Evolutionary conservation across 371 early-diverging fungal species (phyloP).

Genomic region (Mortierella polycephala): DNA sequence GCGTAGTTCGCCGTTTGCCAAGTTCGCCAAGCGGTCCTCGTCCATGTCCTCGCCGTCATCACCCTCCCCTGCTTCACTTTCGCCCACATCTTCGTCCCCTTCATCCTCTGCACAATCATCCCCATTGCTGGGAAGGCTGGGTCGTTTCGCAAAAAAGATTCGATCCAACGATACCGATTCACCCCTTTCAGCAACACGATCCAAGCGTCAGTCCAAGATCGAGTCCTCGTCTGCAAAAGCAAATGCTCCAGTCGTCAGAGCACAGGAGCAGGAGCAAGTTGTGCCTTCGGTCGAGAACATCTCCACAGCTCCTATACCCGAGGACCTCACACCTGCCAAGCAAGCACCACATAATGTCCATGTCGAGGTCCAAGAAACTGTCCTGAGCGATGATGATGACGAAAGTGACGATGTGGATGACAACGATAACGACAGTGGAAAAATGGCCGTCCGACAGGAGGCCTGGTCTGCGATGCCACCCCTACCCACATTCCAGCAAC

Average conservation of each 20-base stretch:
- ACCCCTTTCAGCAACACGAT: not conserved
- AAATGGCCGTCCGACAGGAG: constrained; percentile 10
- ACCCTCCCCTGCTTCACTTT: constrained; percentile 1
- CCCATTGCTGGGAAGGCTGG: constrained; percentile 18
- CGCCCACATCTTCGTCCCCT: constrained; percentile 1
- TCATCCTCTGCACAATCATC: constrained; percentile 10
- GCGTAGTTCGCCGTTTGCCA: constrained; percentile 10
- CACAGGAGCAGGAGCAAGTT: no score
- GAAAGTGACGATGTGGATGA: not conserved
- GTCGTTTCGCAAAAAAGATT: constrained; percentile 34
- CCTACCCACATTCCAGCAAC: not conserved
- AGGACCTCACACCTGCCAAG: no score
- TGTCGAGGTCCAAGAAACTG: constrained; percentile 11
- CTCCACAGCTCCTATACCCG: no score
- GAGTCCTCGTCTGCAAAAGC: constrained; percentile 6
- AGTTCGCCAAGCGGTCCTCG: constrained; percentile 24
- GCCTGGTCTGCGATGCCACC: not conserved
- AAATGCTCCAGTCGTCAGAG: no score
- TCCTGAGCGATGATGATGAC: constrained; percentile 5
- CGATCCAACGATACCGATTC: constrained; percentile 21
- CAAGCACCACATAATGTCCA: not conserved
- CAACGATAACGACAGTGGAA: not conserved
- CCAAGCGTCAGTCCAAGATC: constrained; percentile 16
- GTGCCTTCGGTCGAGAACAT: no score
- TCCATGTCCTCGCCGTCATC: constrained; percentile 1